phyloP scores from a whole-genome alignment of 495 filamentous ascomycete species.

The Penicillium flavigenum region DNA sequence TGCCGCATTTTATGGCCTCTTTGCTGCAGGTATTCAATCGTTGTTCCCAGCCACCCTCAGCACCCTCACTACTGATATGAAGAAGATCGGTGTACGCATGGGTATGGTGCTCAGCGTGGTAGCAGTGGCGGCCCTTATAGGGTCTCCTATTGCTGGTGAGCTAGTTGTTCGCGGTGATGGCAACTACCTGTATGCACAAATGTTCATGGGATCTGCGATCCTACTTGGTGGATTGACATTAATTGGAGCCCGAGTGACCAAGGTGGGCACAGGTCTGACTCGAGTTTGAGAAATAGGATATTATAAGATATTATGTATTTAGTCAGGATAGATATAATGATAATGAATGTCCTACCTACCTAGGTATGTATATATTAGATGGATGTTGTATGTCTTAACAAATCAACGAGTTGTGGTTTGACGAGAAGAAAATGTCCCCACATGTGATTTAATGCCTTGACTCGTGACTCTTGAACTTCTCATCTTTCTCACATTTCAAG shows the following conservation, averaged over 20 bases:
- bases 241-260: constrained; percentile 46
- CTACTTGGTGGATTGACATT: constrained; percentile 53
- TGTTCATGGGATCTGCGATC: constrained; percentile 47
- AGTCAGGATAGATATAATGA: not conserved
- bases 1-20: constrained; percentile 61
- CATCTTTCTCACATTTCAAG: not conserved
- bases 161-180: constrained; percentile 52
- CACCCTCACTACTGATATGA: constrained; percentile 61
- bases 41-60: constrained; percentile 61
- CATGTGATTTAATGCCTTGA: too few species aligned
- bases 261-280: constrained; percentile 33
- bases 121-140: constrained; percentile 69
- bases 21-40: constrained; percentile 65
- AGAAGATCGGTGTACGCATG: constrained; percentile 69
- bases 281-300: constrained; percentile 17
- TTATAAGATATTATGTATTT: constrained; percentile 9
- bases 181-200: constrained; percentile 57
- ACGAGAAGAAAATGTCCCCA: too few species aligned
- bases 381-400: too few species aligned
- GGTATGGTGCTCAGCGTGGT: constrained; percentile 81
- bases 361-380: not conserved
- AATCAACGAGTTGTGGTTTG: too few species aligned
- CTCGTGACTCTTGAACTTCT: too few species aligned
- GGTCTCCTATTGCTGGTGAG: constrained; percentile 71
- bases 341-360: not conserved